Evolutionary conservation across 495 filamentous ascomycete genomes (phyloP), one percentile per base, ranked within the genome.

Genomic region (Chlorociboria aeruginascens): DNA sequence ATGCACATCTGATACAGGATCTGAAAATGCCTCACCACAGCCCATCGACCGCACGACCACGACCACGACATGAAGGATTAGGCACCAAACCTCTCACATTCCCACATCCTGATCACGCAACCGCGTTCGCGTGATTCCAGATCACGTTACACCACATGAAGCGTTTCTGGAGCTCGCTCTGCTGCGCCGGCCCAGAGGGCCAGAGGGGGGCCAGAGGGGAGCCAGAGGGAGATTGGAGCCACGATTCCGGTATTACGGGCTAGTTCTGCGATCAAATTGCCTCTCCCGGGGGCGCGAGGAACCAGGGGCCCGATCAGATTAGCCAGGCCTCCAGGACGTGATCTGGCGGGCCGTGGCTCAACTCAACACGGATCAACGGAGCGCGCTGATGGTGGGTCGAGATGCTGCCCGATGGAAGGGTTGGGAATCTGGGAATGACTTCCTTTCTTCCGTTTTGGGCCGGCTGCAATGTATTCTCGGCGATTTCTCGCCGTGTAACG

Each of bases 71-170:
- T 17, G 1, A 39, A 16, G 13, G 16, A 39, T 44, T 44, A 31
- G 42, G 42, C 42, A 44, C 33, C 41, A 44, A 44, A 14, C 37
- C 10, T 16, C 20, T 25, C 1, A 25, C 20, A 25, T 40, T 16
- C 16, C 14, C 37, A 8, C 20, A 20, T 20, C 37, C 6, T 12
- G 9, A 32, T 44, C 20, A 31, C 42, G 42, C 40, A 43, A 43
- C 25, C 10, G 25, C 12, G 40, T 43, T 43, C 40, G 16, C 29
- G 28, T 44, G 29, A 33, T 44, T 14, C 42, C 20, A 44, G 42
- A 44, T 44, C 42, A 32, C 30, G 42, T 32, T 33, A 16, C 42
- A 44, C 42, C n/a, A 31, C 42, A 32, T 44, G 13, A 31, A 28
- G 29, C n/a, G 33, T 7, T 43, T 28, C 14, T 20, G 4, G 12